Percentiles rank a stretch among this genome's conserved stretches.
Evolutionary conservation across 805 yeast genomes (phyloP).

Genomic region (Starmera quercuum): DNA sequence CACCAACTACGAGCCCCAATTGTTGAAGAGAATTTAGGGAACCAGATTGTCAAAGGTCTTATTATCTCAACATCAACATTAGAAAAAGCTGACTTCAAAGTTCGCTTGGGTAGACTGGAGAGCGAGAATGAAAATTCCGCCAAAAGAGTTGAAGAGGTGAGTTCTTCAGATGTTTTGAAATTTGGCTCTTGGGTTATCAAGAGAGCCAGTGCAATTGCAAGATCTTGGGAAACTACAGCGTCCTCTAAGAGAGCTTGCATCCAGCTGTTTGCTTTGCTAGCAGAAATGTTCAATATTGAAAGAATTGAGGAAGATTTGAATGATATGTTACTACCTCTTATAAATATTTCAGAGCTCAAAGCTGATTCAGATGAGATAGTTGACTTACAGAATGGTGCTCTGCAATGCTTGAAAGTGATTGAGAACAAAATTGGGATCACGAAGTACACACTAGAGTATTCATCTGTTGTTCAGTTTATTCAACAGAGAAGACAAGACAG

Average conservation of each 20-base stretch:
- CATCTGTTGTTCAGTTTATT: conserved; percentile 57
- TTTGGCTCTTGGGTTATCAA: conserved; percentile 41
- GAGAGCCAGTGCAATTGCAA: conserved; percentile 54
- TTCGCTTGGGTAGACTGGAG: conserved; percentile 17
- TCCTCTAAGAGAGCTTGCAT: conserved; percentile 61
- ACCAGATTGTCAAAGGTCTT: conserved; percentile 59
- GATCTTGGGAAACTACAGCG: conserved; percentile 54
- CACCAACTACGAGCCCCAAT: conserved; percentile 81
- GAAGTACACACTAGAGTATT: conserved; percentile 52
- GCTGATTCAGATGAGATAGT: conserved; percentile 37
- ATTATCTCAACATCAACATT: conserved; percentile 43
- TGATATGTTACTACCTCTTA: conserved; percentile 47
- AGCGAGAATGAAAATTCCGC: conserved; percentile 17
- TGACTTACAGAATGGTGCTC: conserved; percentile 44
- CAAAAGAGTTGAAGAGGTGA: conserved; percentile 11
- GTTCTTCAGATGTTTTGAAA: conserved; percentile 27
- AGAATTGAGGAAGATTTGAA: conserved; percentile 36
- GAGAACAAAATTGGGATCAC: conserved; percentile 67
- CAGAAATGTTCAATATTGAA: conserved; percentile 39
- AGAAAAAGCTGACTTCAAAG: conserved; percentile 20
- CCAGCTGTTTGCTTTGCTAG: conserved; percentile 59
- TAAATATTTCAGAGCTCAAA: conserved; percentile 37
- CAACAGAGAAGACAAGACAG: conserved; percentile 65
- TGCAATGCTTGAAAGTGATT: conserved; percentile 61
- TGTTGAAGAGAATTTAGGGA: conserved; percentile 53